These are phyloP conservation scores for Fusarium chlamydosporum DNA, from an alignment of 2,329 filamentous ascomycete genomes.

Conservation along the genomic window DNA sequence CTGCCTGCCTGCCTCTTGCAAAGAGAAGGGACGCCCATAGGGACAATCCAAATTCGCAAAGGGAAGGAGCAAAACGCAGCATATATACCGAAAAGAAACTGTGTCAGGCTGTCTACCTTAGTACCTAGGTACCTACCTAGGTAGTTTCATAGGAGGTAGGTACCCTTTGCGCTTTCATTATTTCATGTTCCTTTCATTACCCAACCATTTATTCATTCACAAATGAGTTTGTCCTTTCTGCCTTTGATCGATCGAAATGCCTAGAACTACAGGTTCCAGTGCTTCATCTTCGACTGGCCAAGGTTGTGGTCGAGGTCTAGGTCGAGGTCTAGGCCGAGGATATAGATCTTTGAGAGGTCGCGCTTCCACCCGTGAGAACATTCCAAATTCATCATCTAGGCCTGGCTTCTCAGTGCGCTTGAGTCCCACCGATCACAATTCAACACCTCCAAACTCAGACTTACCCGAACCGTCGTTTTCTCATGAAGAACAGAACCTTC, in stretches of 20 bases:
- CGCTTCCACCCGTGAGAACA: conserved; percentile 9
- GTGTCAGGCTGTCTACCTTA: not conserved
- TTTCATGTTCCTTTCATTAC: not conserved
- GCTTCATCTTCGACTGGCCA: conserved; percentile 22
- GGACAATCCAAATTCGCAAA: not conserved
- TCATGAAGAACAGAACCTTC: not conserved
- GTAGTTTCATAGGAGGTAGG: too few species aligned
- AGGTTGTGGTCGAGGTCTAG: conserved; percentile 23
- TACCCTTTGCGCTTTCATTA: not conserved
- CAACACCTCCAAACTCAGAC: conserved; percentile 2
- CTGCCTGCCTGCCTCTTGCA: not conserved
- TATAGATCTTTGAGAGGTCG: conserved; percentile 13
- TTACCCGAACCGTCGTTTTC: not conserved
- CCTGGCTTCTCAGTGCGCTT: not conserved
- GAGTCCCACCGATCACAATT: not conserved
- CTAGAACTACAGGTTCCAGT: conserved; percentile 21
- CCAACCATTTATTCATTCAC: not conserved
- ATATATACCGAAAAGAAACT: not conserved
- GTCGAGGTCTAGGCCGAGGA: not conserved
- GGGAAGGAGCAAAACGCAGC: not conserved
- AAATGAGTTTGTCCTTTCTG: not conserved
- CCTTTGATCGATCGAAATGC: conserved; percentile 18
- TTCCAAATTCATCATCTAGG: conserved; percentile 22
- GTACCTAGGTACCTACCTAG: not conserved
- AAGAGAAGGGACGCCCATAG: not conserved